Evolutionary conservation across 1,139 yeast genomes (phyloP).

Genomic region (Candida sojae): DNA sequence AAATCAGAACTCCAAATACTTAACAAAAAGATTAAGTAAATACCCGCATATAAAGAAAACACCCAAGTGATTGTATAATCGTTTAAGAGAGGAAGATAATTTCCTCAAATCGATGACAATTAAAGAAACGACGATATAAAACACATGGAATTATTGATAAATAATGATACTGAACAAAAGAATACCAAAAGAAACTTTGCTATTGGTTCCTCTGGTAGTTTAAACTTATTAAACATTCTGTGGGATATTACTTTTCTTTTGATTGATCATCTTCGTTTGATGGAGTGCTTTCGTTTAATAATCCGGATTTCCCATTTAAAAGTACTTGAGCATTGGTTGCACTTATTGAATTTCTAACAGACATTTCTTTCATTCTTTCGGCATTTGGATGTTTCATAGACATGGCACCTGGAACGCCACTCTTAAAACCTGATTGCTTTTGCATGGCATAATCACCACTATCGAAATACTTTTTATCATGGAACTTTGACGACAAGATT

Average conservation of each 20-base stretch:
- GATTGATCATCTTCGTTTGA: conserved; percentile 18
- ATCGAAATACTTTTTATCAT: conserved; percentile 92
- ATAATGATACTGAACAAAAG: background rate
- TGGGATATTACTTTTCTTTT: background rate
- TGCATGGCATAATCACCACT: conserved; percentile 97
- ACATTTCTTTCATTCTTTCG: conserved; percentile 50
- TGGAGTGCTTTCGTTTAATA: conserved; percentile 46
- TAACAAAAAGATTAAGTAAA: background rate
- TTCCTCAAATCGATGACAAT: no score
- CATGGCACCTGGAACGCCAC: conserved; percentile 22
- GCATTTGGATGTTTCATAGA: conserved; percentile 48
- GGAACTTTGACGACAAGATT: conserved; percentile 72
- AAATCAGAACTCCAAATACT: background rate
- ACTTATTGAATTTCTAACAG: conserved; percentile 47
- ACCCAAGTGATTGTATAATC: no score
- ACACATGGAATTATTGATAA: background rate
- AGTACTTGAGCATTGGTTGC: conserved; percentile 46
- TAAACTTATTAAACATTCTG: background rate
- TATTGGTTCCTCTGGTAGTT: background rate
- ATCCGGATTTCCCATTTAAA: conserved; percentile 48
- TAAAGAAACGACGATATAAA: no score
- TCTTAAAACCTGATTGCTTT: conserved; percentile 42
- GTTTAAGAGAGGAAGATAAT: no score
- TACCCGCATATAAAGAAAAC: no score
- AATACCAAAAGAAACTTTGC: background rate